Evolutionary conservation across 805 yeast species (phyloP), one percentile per base, ranked within the genome.

Genomic region (Saccharomycopsis guyanensis): DNA sequence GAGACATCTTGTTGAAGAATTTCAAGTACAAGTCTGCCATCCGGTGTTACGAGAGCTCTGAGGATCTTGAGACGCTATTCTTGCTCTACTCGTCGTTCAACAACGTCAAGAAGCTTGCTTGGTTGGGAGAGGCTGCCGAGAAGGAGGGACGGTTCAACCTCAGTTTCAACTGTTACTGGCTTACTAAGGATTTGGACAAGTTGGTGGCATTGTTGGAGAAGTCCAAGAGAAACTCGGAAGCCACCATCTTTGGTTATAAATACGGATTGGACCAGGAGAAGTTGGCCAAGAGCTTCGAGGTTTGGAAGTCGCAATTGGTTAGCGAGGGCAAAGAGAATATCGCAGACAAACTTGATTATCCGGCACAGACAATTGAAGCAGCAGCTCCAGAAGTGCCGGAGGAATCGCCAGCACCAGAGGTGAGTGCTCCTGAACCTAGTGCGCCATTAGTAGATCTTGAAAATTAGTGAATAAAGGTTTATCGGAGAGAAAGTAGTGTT

Each of bases 111-210:
- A 82, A 78, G 34, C 73, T 93, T 52, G 61, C 66, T 18, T 66
- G 69, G 46, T 71, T 91, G 33, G 95, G 93, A 4, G 69, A 70
- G 46, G 65, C 67, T 40, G 89, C 96, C 41, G 78, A 74, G 55
- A 66, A 62, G n/a, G 72, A 69, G 38, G 97, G 97, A 41, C 82
- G 82, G 61, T 86, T 79, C 65, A 93, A 93, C 63, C 70, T 89
- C 48, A 95, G 97, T 22, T 93, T 88, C 70, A 87, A 86, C 60
- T 83, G 96, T 10, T 79, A 80, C 62, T 93, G 97, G 97, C 69
- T 80, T 45, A 75, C 82, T 27, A 91, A 95, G 34, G 84, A 87
- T 59, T 69, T 78, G 33, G 65, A 68, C 15, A 69, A 72, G 36
- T 83, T 89, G 54, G 71, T 80, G 45, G 75, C 76, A 19, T 68